Conservation (phyloP, 2,329 filamentous ascomycete genomes). For the Whalleya microplaca region DNA sequence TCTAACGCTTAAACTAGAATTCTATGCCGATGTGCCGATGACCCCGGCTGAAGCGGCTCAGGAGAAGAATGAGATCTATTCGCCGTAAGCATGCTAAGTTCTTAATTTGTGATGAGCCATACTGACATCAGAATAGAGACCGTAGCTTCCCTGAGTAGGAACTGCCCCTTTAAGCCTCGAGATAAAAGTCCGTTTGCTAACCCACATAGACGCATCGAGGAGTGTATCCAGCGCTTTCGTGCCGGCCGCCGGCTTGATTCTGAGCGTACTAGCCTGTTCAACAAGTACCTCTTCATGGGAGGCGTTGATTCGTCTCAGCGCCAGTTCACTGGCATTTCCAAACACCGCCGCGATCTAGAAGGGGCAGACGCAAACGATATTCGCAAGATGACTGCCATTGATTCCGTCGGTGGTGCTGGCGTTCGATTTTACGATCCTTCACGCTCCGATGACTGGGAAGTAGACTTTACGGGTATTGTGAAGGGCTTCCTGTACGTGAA, state of each 20-base stretch:
- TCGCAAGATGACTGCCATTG: conserved; percentile 65
- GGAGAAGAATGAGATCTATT: conserved; percentile 70
- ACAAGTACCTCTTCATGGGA: conserved; percentile 80
- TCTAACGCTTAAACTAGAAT: conserved; percentile 53
- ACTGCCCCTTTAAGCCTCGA: conserved; percentile 2
- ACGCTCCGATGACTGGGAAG: conserved; percentile 63
- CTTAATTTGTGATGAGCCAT: background rate
- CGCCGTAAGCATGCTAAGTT: conserved; percentile 50
- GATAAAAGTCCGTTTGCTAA: conserved; percentile 8
- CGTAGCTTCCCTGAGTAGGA: conserved; percentile 62
- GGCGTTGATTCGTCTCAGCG: conserved; percentile 67
- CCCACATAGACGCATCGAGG: conserved; percentile 71
- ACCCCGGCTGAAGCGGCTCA: conserved; percentile 69
- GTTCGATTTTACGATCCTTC: conserved; percentile 55
- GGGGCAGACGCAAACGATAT: conserved; percentile 67
- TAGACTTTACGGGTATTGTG: conserved; percentile 80
- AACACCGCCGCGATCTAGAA: conserved; percentile 54
- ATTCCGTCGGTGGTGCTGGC: conserved; percentile 54
- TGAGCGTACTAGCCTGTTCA: conserved; percentile 67
- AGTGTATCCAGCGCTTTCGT: conserved; percentile 82
- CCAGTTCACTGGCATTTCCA: conserved; percentile 64
- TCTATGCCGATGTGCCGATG: conserved; percentile 78
- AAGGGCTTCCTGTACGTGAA: conserved; percentile 74
- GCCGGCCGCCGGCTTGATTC: conserved; percentile 73
- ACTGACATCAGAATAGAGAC: conserved; percentile 40